phyloP scores from a whole-genome alignment of 2,329 filamentous ascomycete species.

The Beauveria sp. region DNA sequence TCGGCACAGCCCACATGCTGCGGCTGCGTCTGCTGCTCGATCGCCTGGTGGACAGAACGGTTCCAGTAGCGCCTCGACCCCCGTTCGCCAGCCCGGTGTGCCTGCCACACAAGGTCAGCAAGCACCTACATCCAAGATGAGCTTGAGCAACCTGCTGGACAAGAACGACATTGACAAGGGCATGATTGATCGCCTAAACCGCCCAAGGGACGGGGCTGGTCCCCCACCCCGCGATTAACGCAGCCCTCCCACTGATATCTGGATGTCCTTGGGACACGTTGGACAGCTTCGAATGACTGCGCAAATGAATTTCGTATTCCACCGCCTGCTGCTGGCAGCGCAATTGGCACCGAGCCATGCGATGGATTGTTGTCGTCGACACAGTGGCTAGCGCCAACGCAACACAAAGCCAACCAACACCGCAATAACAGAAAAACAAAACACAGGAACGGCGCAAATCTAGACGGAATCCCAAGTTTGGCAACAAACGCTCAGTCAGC shows the following conservation, averaged over 20 bases:
- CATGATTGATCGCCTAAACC: conserved; percentile 47
- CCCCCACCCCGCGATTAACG: background rate
- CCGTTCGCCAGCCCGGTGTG: conserved; percentile 22
- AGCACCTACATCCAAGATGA: conserved; percentile 40
- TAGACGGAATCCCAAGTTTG: conserved; percentile 21
- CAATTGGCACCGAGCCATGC: background rate
- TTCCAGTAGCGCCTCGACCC: conserved; percentile 29
- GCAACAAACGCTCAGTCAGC: conserved; percentile 22
- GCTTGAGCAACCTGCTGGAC: conserved; percentile 43
- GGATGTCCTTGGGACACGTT: conserved; percentile 5
- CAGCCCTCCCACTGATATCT: conserved; percentile 5
- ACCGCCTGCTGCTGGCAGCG: conserved; percentile 6
- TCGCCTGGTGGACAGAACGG: conserved; percentile 25
- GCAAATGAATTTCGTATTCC: background rate
- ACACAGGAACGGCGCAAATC: conserved; percentile 5
- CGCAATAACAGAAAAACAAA: background rate
- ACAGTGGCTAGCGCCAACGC: background rate
- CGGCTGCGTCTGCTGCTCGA: conserved; percentile 17
- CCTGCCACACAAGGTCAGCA: conserved; percentile 16
- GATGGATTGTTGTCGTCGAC: background rate
- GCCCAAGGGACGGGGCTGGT: conserved; percentile 17
- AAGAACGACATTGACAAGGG: conserved; percentile 46
- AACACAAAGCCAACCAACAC: background rate
- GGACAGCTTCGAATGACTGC: background rate
- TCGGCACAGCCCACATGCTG: conserved; percentile 27